Base-by-base conservation (phyloP, 139 green algal species). In the Coccomyxa sp. region DNA sequence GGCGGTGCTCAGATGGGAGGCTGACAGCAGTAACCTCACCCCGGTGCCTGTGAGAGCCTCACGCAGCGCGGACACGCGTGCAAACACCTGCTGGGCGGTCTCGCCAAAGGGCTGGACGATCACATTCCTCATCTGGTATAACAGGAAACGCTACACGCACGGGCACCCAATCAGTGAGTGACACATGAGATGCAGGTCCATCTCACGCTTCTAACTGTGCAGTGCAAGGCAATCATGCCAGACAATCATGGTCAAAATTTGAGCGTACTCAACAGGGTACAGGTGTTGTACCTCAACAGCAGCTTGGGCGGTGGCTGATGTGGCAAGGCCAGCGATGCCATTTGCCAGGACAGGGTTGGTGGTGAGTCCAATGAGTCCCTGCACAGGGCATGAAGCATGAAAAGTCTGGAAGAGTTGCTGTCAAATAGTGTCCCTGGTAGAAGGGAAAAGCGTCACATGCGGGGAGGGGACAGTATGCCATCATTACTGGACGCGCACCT, bases 21-120 rank as follows among this genome's bases (percentile, higher is more conserved):
- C n/a, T n/a, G n/a, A n/a, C n/a, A n/a, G n/a, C n/a, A n/a, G n/a
- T n/a, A n/a, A n/a, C n/a, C 12, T 27, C 34, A 77, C 31, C 76
- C 75, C 75, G n/a, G 80, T 50, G 33, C 80, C 80, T n/a, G 81
- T 75, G n/a, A 84, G 38, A 24, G 24, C 31, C 39, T 84, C 80
- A 9, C 80, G 75, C 38, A 76, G 54, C 22, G 80, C 75, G 10
- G 75, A 81, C 5, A 84, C 38, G 64, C 80, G 80, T 8, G 80
- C 75, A 44, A 84, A 84, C n/a, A 75, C 75, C 38, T 84, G 80
- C 70, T 78, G 54, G 8, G 40, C 80, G 6, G 80, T 84, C 80
- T 84, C 80, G 70, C 31, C 31, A 54, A 84, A 84, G 22, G 80
- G 80, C 70, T 79, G 36, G 1, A 84, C 39, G 18, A 54, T 84